phyloP scores from a whole-genome alignment of 2,329 filamentous ascomycete species.

The Fusarium hostae region DNA sequence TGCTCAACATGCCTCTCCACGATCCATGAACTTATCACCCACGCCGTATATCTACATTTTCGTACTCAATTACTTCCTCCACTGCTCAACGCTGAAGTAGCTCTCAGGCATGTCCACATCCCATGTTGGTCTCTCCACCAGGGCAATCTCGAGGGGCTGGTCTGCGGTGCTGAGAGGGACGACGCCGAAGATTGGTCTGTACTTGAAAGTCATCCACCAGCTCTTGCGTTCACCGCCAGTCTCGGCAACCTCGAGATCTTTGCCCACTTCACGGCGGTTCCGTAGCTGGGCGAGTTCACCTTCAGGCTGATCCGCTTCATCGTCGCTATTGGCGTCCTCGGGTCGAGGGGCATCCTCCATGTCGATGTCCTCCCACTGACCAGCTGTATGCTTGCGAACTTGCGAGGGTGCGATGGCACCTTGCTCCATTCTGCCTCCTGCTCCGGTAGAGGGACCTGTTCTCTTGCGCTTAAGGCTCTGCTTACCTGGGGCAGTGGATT shows the following conservation, averaged over 20 bases:
- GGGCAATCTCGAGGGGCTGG: slow-evolving; percentile 77
- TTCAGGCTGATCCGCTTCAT: slow-evolving; percentile 52
- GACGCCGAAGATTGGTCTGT: slow-evolving; percentile 88
- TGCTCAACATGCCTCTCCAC: slow-evolving; percentile 3
- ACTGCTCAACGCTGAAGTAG: slow-evolving; percentile 70
- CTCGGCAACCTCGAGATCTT: slow-evolving; percentile 33
- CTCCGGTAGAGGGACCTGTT: slow-evolving; percentile 59
- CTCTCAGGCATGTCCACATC: slow-evolving; percentile 81
- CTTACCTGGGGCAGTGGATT: slow-evolving; percentile 31
- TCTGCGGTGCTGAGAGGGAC: slow-evolving; percentile 58
- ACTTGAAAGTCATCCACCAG: slow-evolving; percentile 90
- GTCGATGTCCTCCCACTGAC: slow-evolving; percentile 54
- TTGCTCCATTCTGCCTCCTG: slow-evolving; percentile 63
- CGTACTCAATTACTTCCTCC: slow-evolving; percentile 52
- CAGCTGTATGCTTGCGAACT: slow-evolving; percentile 54
- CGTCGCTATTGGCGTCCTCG: slow-evolving; percentile 49
- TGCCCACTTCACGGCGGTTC: slow-evolving; percentile 39
- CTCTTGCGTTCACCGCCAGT: slow-evolving; percentile 48
- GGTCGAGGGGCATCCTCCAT: slow-evolving; percentile 53
- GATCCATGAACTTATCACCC: not conserved
- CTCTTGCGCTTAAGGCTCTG: slow-evolving; percentile 66
- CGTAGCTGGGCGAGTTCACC: slow-evolving; percentile 52
- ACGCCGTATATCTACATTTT: slow-evolving; percentile 3
- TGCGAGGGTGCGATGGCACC: slow-evolving; percentile 58
- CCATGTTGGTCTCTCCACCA: slow-evolving; percentile 88